A percentile compares a stretch with the other conserved stretches of the same genome.
These are phyloP conservation scores for Mycena vulgaris DNA, from an alignment of 768 basidiomycete species.

Conservation along the genomic window DNA sequence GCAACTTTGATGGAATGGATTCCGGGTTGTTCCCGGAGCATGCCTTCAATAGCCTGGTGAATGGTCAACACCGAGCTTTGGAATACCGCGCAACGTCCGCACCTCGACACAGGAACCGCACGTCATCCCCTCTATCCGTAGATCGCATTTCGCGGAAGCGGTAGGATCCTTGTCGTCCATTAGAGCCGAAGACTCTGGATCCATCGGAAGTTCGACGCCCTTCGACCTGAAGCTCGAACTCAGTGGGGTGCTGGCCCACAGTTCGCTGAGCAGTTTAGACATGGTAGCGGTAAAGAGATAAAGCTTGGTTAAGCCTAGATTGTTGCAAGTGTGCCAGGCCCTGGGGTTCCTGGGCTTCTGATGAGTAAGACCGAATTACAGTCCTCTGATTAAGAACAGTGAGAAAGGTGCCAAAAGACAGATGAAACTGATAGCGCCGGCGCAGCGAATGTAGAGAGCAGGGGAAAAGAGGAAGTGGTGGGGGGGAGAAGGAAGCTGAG, in stretches of 20 bases:
- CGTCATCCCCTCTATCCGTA: constrained; percentile 92
- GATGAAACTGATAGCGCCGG: constrained; percentile 30
- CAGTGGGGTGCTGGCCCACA: constrained; percentile 40
- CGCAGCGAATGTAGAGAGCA: constrained; percentile 12
- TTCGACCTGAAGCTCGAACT: constrained; percentile 36
- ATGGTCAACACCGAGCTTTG: not conserved
- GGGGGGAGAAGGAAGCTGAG: too few species aligned
- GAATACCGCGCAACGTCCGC: constrained; percentile 40
- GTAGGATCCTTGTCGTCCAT: constrained; percentile 34
- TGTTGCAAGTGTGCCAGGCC: not conserved
- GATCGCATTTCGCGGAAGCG: constrained; percentile 73
- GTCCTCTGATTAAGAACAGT: constrained; percentile 29
- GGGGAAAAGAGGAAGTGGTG: not conserved
- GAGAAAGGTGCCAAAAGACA: constrained; percentile 11
- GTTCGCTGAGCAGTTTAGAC: constrained; percentile 38
- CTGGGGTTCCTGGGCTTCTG: constrained; percentile 2
- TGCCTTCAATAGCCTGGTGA: constrained; percentile 84
- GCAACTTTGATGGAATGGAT: constrained; percentile 95
- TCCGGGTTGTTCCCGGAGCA: constrained; percentile 88
- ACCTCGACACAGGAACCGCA: constrained; percentile 93
- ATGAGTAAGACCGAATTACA: constrained; percentile 29
- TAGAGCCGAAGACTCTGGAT: constrained; percentile 31
- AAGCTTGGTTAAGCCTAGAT: not conserved
- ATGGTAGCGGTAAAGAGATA: constrained; percentile 27
- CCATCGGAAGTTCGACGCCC: constrained; percentile 37